These are phyloP conservation scores for Heimioporus sp. DNA, from an alignment of 768 basidiomycete species.

Conservation along the genomic window DNA sequence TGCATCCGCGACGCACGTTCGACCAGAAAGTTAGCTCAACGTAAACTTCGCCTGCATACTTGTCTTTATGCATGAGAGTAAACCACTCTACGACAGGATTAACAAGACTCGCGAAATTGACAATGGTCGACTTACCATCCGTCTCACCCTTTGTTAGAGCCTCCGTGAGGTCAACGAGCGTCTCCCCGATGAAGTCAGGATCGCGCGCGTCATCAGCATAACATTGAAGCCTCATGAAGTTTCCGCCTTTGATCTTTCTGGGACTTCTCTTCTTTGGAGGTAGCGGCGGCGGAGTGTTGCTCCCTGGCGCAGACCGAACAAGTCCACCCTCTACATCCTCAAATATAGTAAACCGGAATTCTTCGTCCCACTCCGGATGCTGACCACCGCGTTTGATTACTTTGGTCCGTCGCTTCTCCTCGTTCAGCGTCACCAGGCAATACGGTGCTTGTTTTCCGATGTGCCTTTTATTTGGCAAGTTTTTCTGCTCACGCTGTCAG, in stretches of 20 bases:
- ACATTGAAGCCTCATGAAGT: slow-evolving; percentile 75
- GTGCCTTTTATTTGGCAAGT: slow-evolving; percentile 86
- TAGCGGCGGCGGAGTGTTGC: slow-evolving; percentile 59
- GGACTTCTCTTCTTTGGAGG: slow-evolving; percentile 61
- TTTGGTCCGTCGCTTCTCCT: slow-evolving; percentile 84
- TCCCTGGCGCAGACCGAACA: slow-evolving; percentile 38
- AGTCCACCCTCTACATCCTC: slow-evolving; percentile 69
- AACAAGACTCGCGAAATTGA: slow-evolving; percentile 5
- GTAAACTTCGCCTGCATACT: slow-evolving; percentile 94
- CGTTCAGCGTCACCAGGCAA: slow-evolving; percentile 74
- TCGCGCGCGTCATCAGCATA: slow-evolving; percentile 96
- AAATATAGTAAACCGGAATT: slow-evolving; percentile 86
- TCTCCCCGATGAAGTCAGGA: slow-evolving; percentile 94
- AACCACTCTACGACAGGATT: slow-evolving; percentile 77
- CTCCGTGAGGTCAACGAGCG: slow-evolving; percentile 82
- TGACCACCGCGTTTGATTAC: slow-evolving; percentile 97
- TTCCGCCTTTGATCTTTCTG: slow-evolving; percentile 66
- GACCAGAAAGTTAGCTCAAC: slow-evolving; percentile 97
- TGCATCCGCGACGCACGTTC: slow-evolving; percentile 51
- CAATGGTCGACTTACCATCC: slow-evolving; percentile 66
- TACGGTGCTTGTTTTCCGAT: slow-evolving; percentile 99
- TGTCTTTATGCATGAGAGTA: slow-evolving; percentile 83
- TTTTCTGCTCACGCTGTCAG: slow-evolving; percentile 53
- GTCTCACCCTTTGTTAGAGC: slow-evolving; percentile 94
- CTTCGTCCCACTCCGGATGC: slow-evolving; percentile 99